A percentile compares a stretch with the other conserved stretches of the same genome.
Conservation (phyloP, 2,329 filamentous ascomycete genomes). For the Penicillium sp. region DNA sequence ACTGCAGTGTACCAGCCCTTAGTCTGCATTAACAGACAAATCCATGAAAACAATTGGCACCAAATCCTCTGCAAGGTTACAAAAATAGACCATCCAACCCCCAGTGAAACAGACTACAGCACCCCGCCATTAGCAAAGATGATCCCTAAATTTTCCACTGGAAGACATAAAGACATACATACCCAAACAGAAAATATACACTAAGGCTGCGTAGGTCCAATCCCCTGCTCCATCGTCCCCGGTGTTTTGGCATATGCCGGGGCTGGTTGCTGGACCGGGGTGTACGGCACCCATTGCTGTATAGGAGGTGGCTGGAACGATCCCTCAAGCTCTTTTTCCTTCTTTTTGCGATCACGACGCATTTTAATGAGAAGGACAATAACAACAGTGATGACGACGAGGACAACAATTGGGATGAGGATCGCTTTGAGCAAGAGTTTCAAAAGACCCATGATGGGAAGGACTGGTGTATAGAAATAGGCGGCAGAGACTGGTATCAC, state of each 20-base stretch:
- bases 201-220: background rate
- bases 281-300: constrained; percentile 15
- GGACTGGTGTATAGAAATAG: background rate
- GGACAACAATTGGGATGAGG: constrained; percentile 16
- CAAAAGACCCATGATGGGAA: constrained; percentile 15
- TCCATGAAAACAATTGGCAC: background rate
- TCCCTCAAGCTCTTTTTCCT: constrained; percentile 7
- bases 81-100: background rate
- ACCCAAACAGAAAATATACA: background rate
- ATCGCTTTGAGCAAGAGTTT: constrained; percentile 22
- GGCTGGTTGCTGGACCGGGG: constrained; percentile 14
- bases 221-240: constrained; percentile 11
- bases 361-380: constrained; percentile 10
- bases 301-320: constrained; percentile 16
- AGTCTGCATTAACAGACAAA: background rate
- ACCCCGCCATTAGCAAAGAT: background rate
- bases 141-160: background rate
- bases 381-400: constrained; percentile 9
- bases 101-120: background rate
- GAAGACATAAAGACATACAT: background rate
- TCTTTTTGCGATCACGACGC: constrained; percentile 11
- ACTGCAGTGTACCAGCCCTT: too few species aligned
- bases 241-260: constrained; percentile 9
- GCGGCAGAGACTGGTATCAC: background rate
- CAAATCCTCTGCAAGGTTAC: background rate